These are phyloP conservation scores for Thelonectria olida DNA, from an alignment of 2,329 filamentous ascomycete genomes.

Conservation along the genomic window DNA sequence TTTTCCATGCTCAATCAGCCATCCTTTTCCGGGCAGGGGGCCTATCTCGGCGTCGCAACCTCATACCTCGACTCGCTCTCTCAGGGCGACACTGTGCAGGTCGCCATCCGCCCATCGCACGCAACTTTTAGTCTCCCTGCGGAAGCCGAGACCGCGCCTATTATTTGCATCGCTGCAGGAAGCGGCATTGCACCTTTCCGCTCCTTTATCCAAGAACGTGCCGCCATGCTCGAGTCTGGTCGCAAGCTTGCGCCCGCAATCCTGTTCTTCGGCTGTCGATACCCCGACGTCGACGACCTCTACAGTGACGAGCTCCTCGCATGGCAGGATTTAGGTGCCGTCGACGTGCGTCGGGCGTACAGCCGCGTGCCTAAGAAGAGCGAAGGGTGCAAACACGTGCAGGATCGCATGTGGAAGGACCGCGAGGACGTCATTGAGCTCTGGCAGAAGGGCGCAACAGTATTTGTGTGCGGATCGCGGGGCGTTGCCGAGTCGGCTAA, in stretches of 20 bases:
- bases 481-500: conserved; percentile 49
- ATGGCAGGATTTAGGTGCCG: conserved; percentile 36
- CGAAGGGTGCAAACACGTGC: conserved; percentile 54
- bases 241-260: conserved; percentile 65
- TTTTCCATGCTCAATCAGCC: conserved; percentile 70
- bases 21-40: conserved; percentile 57
- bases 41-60: conserved; percentile 66
- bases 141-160: conserved; percentile 53
- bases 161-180: conserved; percentile 60
- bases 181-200: conserved; percentile 69
- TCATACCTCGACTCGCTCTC: conserved; percentile 64
- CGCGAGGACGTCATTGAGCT: conserved; percentile 45
- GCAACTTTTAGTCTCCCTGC: conserved; percentile 59
- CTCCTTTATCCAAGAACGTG: conserved; percentile 69
- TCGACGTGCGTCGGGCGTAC: conserved; percentile 68
- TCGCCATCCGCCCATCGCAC: conserved; percentile 56
- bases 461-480: conserved; percentile 69
- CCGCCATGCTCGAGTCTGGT: conserved; percentile 57
- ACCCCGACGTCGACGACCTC: conserved; percentile 63
- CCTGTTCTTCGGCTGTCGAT: conserved; percentile 70
- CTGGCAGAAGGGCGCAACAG: conserved; percentile 56
- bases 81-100: conserved; percentile 51
- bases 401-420: conserved; percentile 51
- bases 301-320: conserved; percentile 55
- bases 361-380: conserved; percentile 49